Evolutionary conservation across 1,139 yeast species (phyloP).

Genomic region (Debaryomycetaceae sp.): DNA sequence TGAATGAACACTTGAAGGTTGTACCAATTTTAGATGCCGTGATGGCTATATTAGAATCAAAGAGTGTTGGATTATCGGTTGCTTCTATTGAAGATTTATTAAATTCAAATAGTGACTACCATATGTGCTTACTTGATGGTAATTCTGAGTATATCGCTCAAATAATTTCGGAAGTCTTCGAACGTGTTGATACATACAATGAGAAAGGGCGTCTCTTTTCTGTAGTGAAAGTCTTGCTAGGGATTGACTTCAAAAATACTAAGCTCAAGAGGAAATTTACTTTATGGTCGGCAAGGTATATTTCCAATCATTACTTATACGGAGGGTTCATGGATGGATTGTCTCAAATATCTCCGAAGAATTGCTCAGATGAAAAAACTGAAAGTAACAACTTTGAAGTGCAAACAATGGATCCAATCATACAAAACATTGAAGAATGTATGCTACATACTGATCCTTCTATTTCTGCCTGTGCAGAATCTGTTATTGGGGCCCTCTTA

Average conservation of each 20-base stretch:
- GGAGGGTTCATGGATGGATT: conserved; percentile 11
- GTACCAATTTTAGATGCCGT: conserved; percentile 12
- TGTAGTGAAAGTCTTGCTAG: conserved; percentile 21
- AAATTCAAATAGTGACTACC: conserved; percentile 10
- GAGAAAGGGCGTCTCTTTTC: conserved; percentile 7
- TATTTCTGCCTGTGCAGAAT: conserved; percentile 31
- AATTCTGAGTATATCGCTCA: conserved; percentile 7
- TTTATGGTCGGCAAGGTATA: conserved; percentile 40
- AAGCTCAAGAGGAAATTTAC: conserved; percentile 18
- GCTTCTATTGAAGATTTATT: conserved; percentile 19
- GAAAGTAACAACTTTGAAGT: conserved; percentile 9
- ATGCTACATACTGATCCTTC: conserved; percentile 8
- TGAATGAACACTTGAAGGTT: conserved; percentile 2
- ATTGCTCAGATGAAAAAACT: conserved; percentile 9
- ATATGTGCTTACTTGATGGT: conserved; percentile 5
- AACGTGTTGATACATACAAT: conserved; percentile 7
- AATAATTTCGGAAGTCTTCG: conserved; percentile 19
- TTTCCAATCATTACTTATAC: conserved; percentile 37
- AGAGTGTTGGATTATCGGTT: conserved; percentile 5
- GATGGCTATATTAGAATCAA: conserved; percentile 9
- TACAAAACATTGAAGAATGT: conserved; percentile 10
- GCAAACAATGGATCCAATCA: conserved; percentile 13
- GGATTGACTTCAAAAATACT: conserved; percentile 6
- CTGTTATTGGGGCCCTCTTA: conserved; percentile 36
- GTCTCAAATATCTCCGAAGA: conserved; percentile 7